Percentiles rank a stretch among this genome's conserved stretches.
Evolutionary conservation across 2,329 filamentous ascomycete genomes (phyloP).

Genomic region (Epichloe elymi): DNA sequence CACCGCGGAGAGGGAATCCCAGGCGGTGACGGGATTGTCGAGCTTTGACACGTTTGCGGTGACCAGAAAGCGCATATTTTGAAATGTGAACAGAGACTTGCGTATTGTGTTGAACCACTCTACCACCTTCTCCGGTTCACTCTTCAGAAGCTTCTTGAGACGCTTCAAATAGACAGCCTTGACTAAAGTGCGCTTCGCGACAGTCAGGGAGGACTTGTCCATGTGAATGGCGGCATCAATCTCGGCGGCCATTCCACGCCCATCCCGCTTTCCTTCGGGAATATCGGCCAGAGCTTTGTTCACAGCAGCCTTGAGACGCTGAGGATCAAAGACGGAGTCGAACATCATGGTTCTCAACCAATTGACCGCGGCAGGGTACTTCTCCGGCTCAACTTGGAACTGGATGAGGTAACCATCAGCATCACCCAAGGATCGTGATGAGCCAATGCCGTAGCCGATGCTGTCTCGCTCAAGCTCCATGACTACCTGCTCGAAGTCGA

Average conservation of each 20-base stretch:
- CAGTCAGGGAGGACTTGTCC: constrained; percentile 59
- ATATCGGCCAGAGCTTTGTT: constrained; percentile 83
- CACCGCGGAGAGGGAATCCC: constrained; percentile 42
- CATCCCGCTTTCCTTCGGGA: constrained; percentile 81
- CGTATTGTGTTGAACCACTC: constrained; percentile 66
- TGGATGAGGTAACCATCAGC: constrained; percentile 69
- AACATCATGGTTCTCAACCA: constrained; percentile 84
- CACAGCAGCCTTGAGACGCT: constrained; percentile 48
- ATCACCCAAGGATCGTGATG: constrained; percentile 57
- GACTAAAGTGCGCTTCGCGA: constrained; percentile 70
- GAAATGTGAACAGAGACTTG: constrained; percentile 61
- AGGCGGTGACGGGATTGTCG: constrained; percentile 60
- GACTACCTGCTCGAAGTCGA: constrained; percentile 87
- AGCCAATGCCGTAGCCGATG: constrained; percentile 64
- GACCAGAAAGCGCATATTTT: constrained; percentile 77
- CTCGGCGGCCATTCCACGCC: constrained; percentile 51
- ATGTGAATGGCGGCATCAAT: constrained; percentile 70
- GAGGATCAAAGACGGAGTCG: constrained; percentile 72
- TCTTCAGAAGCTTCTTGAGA: constrained; percentile 66
- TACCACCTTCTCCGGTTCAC: constrained; percentile 63
- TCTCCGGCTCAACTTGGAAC: constrained; percentile 77
- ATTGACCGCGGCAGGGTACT: constrained; percentile 67
- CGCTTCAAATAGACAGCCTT: constrained; percentile 79
- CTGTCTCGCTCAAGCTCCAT: constrained; percentile 86
- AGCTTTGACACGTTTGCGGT: constrained; percentile 69